phyloP scores from a whole-genome alignment of 148 eudicot genomes.

The Silene uniflora region DNA sequence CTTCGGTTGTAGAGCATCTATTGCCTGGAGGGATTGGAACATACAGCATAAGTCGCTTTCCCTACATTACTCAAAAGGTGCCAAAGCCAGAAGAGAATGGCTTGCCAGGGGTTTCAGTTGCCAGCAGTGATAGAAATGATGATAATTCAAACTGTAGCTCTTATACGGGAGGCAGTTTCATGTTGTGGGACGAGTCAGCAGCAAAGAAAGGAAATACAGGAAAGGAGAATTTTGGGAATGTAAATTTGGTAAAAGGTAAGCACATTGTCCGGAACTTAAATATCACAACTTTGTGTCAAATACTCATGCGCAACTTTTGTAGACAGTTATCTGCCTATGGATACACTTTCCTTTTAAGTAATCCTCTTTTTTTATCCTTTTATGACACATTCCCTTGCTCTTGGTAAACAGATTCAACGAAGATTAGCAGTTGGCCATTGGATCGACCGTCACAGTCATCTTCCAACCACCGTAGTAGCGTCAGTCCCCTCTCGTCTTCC shows the following conservation, averaged over 20 bases:
- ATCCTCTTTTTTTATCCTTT: background rate
- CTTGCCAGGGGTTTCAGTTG: slow-evolving; percentile 40
- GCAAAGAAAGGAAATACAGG: slow-evolving; percentile 74
- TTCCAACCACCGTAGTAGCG: slow-evolving; percentile 46
- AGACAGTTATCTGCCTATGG: background rate
- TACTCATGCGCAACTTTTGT: background rate
- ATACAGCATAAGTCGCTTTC: slow-evolving; percentile 64
- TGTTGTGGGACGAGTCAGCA: slow-evolving; percentile 82
- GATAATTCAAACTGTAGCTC: slow-evolving; percentile 73
- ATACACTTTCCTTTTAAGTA: background rate
- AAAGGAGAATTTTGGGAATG: slow-evolving; percentile 69
- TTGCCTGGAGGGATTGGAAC: slow-evolving; percentile 88
- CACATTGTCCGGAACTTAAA: background rate
- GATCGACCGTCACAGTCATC: slow-evolving; percentile 77
- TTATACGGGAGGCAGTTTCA: slow-evolving; percentile 77
- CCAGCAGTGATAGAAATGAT: slow-evolving; percentile 53
- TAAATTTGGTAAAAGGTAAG: slow-evolving; percentile 56
- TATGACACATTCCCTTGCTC: background rate
- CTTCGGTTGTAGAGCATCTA: slow-evolving; percentile 51
- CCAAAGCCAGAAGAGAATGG: slow-evolving; percentile 61
- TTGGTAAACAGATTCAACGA: slow-evolving; percentile 44
- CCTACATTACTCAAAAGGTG: slow-evolving; percentile 53
- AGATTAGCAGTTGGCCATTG: slow-evolving; percentile 48
- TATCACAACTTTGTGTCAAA: background rate
- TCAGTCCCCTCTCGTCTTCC: slow-evolving; percentile 69